Base-by-base conservation (phyloP, 805 yeast genomes). In the Sporopachydermia quercuum region DNA sequence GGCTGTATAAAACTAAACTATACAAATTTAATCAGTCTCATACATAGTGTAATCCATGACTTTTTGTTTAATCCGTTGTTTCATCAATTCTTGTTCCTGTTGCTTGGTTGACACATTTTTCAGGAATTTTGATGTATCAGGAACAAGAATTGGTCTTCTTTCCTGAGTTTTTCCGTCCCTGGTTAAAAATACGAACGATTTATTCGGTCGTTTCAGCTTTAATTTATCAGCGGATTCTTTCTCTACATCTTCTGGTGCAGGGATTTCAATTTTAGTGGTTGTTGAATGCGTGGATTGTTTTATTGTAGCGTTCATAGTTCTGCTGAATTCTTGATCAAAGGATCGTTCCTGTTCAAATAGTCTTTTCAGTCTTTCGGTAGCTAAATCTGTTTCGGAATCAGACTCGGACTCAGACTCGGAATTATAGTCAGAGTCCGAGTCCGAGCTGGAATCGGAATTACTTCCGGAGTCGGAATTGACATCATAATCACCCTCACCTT, bases 21-120 rank as follows among this genome's bases (percentile, higher is more conserved):
- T n/a, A n/a, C n/a, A n/a, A n/a, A n/a, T n/a, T n/a, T n/a, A n/a
- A n/a, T n/a, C n/a, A n/a, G n/a, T n/a, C n/a, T n/a, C n/a, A n/a
- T n/a, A n/a, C n/a, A n/a, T n/a, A 8, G n/a, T n/a, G n/a, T 23
- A 23, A n/a, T 23, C n/a, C 30, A 23, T 23, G 41, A n/a, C 45
- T 43, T 44, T 53, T 50, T 3, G 45, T 30, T 5, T 49, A 48
- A 15, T 42, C 39, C 27, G 39, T 14, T 38, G 42, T 48, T 5
- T 42, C 42, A 37, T 57, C 57, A 3, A 63, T 40, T 2, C 59
- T 49, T 45, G 63, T 65, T 3, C 65, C 54, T 2, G 65, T 52
- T 3, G 78, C 76, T 5, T 84, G 81, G 42, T 71, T 69, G 15
- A 79, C 30, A 23, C 30, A 23, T 23, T 23, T n/a, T 8, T n/a